A percentile compares a stretch with the other conserved stretches of the same genome.
Conservation (phyloP, 148 eudicot genomes). For the Suaeda aralocaspica region DNA sequence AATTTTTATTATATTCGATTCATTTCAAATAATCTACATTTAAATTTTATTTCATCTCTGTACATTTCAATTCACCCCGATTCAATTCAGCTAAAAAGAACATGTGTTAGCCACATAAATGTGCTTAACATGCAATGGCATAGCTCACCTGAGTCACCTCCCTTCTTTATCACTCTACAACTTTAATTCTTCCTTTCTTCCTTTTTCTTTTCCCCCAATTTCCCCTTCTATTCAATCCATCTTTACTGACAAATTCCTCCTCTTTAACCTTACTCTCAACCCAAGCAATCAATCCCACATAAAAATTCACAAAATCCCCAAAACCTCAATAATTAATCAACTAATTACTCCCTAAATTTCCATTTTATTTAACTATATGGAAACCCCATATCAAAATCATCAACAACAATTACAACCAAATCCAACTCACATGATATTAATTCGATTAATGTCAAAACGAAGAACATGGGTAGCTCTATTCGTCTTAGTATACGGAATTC, state of each 20-base stretch:
- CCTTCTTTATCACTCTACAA: background rate
- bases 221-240: background rate
- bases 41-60: no score
- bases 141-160: no score
- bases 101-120: no score
- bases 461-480: conserved; percentile 46
- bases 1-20: no score
- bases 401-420: conserved; percentile 9
- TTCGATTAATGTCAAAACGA: conserved; percentile 38
- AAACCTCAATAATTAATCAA: background rate
- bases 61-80: no score
- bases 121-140: no score
- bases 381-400: conserved; percentile 10
- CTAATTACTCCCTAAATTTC: background rate
- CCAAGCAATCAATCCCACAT: background rate
- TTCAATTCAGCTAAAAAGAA: no score
- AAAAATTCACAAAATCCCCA: background rate
- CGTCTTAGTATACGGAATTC: conserved; percentile 31
- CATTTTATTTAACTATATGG: no score
- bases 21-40: no score
- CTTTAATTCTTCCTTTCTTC: no score
- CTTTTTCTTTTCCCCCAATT: background rate
- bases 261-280: background rate
- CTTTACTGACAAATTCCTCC: background rate
- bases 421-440: conserved; percentile 19